phyloP scores from a whole-genome alignment of 352 stramenopile genomes.

The Saprolegnia diclina region DNA sequence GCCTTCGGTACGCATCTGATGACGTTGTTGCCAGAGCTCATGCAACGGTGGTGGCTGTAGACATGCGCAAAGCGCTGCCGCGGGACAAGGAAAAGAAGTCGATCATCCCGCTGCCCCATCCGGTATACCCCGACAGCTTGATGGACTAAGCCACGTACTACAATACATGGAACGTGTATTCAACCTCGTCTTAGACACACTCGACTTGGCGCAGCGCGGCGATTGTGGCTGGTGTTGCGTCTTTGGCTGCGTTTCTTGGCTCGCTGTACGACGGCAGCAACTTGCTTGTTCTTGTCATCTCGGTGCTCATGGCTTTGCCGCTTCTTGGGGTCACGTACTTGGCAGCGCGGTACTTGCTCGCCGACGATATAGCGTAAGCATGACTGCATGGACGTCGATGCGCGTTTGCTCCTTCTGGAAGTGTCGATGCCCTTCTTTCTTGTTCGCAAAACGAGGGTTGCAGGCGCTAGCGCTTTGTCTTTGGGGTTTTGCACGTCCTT shows the following conservation, averaged over 20 bases:
- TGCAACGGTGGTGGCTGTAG: slow-evolving; percentile 33
- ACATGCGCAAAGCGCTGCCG: slow-evolving; percentile 91
- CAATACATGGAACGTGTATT: slow-evolving; percentile 3
- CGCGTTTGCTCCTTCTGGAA: background rate
- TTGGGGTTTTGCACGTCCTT: too few relatives aligned
- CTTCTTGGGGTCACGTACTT: background rate
- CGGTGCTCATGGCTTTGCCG: background rate
- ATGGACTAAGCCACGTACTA: slow-evolving; percentile 21
- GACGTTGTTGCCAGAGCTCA: background rate
- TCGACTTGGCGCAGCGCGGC: background rate
- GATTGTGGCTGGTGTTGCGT: background rate
- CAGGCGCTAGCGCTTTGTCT: too few relatives aligned
- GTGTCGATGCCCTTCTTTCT: too few relatives aligned
- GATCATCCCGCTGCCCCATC: slow-evolving; percentile 83
- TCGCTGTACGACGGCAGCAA: slow-evolving; percentile 11
- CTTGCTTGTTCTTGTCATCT: background rate
- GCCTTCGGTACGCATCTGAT: slow-evolving; percentile 61
- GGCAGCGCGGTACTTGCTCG: background rate
- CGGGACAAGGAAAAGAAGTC: slow-evolving; percentile 87
- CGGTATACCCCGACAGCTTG: slow-evolving; percentile 65
- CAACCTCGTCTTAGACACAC: slow-evolving; percentile 1
- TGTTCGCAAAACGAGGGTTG: too few relatives aligned
- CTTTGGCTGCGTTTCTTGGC: background rate
- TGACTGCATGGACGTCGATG: background rate
- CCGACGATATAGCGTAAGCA: background rate